phyloP scores from a whole-genome alignment of 441 rosid species.

The Erysimum cheiri region DNA sequence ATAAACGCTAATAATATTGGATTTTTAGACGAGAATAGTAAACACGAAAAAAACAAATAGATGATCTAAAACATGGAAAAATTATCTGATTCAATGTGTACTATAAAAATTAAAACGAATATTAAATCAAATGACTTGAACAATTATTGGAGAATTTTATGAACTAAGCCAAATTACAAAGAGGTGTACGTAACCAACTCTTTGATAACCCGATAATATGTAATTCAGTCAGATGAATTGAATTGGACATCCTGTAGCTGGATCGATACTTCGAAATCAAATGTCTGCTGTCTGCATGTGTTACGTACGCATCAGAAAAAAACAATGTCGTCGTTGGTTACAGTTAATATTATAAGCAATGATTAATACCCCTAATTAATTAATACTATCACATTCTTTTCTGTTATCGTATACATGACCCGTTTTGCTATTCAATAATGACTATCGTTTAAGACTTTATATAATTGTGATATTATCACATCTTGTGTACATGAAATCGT shows the following conservation, averaged over 20 bases:
- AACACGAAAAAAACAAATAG: neutral
- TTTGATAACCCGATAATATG: constrained; percentile 22
- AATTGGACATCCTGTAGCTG: constrained; percentile 24
- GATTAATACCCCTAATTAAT: neutral
- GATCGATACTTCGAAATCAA: neutral
- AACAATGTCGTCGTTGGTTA: constrained; percentile 36
- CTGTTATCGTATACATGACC: constrained; percentile 16
- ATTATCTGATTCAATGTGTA: neutral
- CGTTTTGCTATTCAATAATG: neutral
- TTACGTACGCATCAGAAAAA: constrained; percentile 6
- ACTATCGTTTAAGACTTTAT: neutral
- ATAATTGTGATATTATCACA: neutral
- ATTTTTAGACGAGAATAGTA: neutral
- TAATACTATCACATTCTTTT: neutral
- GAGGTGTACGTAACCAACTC: constrained; percentile 4
- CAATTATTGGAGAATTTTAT: neutral
- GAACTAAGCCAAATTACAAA: constrained; percentile 1
- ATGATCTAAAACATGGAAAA: neutral
- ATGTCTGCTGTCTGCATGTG: constrained; percentile 8
- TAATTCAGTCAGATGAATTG: constrained; percentile 32
- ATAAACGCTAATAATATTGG: neutral
- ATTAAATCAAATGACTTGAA: neutral
- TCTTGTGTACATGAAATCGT: neutral
- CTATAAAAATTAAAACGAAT: neutral
- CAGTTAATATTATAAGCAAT: constrained; percentile 4